Conservation (phyloP, 306 rosid genomes). For the Acacia acuminata region DNA sequence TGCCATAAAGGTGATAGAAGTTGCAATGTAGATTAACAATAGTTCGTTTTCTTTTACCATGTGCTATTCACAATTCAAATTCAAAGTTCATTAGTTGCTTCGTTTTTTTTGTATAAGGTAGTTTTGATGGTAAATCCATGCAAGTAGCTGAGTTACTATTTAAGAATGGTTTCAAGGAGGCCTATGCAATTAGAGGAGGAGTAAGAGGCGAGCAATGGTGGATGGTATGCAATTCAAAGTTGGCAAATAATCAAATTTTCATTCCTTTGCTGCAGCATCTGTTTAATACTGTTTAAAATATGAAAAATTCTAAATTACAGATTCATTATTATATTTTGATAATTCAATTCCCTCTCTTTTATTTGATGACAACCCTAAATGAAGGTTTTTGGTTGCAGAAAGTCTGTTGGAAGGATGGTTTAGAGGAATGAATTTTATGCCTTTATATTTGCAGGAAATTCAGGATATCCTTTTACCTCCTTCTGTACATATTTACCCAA, state of each 20-base stretch:
- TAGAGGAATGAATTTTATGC: background rate
- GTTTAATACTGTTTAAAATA: background rate
- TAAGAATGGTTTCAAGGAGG: slow-evolving; percentile 91
- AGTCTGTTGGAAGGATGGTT: slow-evolving; percentile 7
- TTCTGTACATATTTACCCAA: slow-evolving; percentile 56
- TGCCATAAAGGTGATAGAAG: slow-evolving; percentile 7
- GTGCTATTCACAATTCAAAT: slow-evolving; percentile 1
- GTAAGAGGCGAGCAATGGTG: slow-evolving; percentile 84
- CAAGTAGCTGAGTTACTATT: slow-evolving; percentile 82
- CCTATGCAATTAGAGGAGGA: slow-evolving; percentile 87
- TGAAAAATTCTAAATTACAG: slow-evolving; percentile 7
- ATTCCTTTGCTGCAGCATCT: background rate
- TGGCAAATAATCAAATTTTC: slow-evolving; percentile 2
- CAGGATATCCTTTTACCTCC: slow-evolving; percentile 85
- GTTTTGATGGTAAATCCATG: slow-evolving; percentile 92
- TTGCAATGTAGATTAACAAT: background rate
- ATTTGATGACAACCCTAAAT: background rate
- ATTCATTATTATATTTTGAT: slow-evolving; percentile 15
- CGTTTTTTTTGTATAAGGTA: slow-evolving; percentile 76
- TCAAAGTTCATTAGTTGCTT: slow-evolving; percentile 39
- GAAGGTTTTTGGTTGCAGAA: background rate
- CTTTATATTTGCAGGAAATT: slow-evolving; percentile 64
- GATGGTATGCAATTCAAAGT: slow-evolving; percentile 54
- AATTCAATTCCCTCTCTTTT: background rate
- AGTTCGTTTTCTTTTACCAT: too few relatives aligned